Base-by-base conservation (phyloP, 2,329 filamentous ascomycete genomes). In the Albophoma yamanashiensis region DNA sequence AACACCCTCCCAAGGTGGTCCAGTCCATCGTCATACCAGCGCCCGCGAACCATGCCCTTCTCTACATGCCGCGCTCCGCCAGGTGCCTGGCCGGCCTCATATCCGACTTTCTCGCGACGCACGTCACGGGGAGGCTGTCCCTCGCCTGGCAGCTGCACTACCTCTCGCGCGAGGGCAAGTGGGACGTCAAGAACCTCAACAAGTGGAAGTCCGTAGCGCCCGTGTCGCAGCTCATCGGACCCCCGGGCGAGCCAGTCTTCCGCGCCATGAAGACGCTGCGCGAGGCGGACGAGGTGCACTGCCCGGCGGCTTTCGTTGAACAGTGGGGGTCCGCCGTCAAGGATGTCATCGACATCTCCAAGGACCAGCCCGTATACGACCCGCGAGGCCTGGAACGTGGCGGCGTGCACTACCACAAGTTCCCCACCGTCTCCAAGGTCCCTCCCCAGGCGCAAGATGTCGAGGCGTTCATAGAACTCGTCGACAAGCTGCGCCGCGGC, bases 111-210 rank as follows among this genome's bases (percentile, higher is more conserved):
- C 80, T 97, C 36, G 80, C 85, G 22, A 79, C 81, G 3, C 82
- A 91, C 67, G 80, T 97, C 59, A 92, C 92, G 12, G 81, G 85
- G 12, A 86, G 92, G 11, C 82, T 97, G 17, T 89, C 86, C 1
- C 83, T 93, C 36, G 90, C 88, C 52, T 97, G 93, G 92, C 93
- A 97, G 73, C 79, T 97, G 20, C 89, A 93, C 67, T 88, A 94
- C 67, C 84, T 97, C 31, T 91, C 89, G 2, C 91, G 89, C 1
- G 89, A 92, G 65, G 92, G 92, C 3, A 97, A 97, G 75, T 97
- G 93, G 93, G 93, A 97, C 69, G 91, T 97, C 65, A 97, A 97
- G 76, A 97, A 97, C 68, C 80, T 97, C 14, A 86, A 83, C 61
- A 97, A 97, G 70, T 97, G 93, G 93, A 83, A 90, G 71, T 85